These are phyloP conservation scores for Wickerhamomyces canadensis DNA, from an alignment of 805 yeast species.

Conservation along the genomic window DNA sequence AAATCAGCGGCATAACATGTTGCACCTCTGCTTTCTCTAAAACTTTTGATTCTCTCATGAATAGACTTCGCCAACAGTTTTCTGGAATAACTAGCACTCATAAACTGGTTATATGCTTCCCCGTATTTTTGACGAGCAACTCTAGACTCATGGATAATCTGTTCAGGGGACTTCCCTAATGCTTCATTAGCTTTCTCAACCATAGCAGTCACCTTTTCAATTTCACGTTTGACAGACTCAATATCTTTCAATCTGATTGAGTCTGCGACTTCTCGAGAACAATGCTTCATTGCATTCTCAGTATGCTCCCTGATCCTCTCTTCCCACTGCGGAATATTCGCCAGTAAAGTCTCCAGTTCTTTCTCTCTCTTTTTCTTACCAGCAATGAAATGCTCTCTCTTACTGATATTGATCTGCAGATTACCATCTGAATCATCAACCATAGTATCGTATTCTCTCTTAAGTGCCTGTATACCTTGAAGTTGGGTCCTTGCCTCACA, in stretches of 20 bases:
- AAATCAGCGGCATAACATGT: conserved; percentile 44
- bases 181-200: conserved; percentile 47
- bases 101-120: conserved; percentile 36
- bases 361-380: conserved; percentile 14
- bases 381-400: conserved; percentile 11
- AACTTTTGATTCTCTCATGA: conserved; percentile 36
- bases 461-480: conserved; percentile 24
- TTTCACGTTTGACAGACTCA: conserved; percentile 45
- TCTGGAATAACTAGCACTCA: conserved; percentile 30
- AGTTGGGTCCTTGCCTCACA: conserved; percentile 11
- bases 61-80: conserved; percentile 31
- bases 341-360: conserved; percentile 17
- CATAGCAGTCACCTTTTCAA: conserved; percentile 38
- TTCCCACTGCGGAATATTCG: conserved; percentile 17
- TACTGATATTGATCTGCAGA: conserved; percentile 8
- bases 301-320: conserved; percentile 9
- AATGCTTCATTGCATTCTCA: conserved; percentile 33
- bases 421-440: conserved; percentile 8
- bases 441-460: conserved; percentile 5
- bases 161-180: conserved; percentile 51
- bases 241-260: conserved; percentile 35
- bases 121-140: conserved; percentile 37
- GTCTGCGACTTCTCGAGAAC: conserved; percentile 42
- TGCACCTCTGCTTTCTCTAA: conserved; percentile 33
- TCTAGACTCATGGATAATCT: conserved; percentile 43